These are phyloP conservation scores for Edaphochlamys debaryana DNA, from an alignment of 139 green algal species.

Conservation along the genomic window DNA sequence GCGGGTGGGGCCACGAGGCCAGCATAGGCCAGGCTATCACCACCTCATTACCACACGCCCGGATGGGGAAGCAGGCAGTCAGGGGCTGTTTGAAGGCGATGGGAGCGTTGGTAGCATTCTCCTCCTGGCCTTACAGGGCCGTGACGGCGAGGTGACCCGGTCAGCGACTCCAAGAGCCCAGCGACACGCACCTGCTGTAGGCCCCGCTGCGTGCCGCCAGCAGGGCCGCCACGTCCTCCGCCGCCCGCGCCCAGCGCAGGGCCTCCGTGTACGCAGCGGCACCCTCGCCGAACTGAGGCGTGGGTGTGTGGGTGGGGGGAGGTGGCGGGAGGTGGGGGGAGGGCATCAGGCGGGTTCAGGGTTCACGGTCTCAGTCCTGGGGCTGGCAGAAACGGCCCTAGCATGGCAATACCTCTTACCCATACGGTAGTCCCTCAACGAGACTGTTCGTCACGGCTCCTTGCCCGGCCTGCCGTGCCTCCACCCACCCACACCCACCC, in stretches of 20 bases:
- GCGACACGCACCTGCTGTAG: slow-evolving; percentile 52
- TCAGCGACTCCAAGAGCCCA: neutral
- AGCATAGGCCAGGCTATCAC: too few relatives aligned
- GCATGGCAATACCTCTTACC: neutral
- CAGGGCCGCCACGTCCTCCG: slow-evolving; percentile 38
- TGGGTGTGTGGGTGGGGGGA: too few relatives aligned
- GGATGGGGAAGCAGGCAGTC: neutral
- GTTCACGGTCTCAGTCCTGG: neutral
- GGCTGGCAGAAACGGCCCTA: neutral
- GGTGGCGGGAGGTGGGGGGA: neutral
- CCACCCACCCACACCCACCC: too few relatives aligned
- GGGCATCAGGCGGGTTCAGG: neutral
- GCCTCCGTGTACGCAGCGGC: slow-evolving; percentile 30
- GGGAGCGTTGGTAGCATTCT: too few relatives aligned
- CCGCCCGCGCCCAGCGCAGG: neutral
- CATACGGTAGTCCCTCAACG: too few relatives aligned
- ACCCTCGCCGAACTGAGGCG: slow-evolving; percentile 13
- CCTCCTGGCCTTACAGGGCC: too few relatives aligned
- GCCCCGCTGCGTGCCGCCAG: slow-evolving; percentile 51
- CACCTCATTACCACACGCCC: too few relatives aligned
- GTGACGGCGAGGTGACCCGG: neutral
- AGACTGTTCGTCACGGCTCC: too few relatives aligned
- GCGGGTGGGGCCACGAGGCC: too few relatives aligned
- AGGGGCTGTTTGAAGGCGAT: too few relatives aligned
- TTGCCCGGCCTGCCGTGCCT: too few relatives aligned